A percentile compares a stretch with the other conserved stretches of the same genome.
phyloP scores from a whole-genome alignment of 2,329 filamentous ascomycete species.

The Sclerotinia subarctica region DNA sequence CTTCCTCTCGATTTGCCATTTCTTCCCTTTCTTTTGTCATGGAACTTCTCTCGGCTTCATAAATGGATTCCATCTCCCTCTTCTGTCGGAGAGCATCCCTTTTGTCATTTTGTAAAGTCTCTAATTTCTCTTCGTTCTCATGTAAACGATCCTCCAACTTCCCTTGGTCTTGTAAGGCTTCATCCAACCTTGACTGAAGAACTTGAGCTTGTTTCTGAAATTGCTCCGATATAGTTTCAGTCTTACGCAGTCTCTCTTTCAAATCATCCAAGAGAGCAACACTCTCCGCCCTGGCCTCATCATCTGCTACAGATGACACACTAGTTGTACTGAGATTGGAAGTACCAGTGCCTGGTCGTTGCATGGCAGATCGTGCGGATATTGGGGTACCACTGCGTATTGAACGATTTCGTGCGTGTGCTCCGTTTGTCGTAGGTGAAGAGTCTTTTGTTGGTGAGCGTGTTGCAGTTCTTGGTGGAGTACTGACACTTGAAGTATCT shows the following conservation, averaged over 20 bases:
- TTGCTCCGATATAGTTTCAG: conserved; percentile 74
- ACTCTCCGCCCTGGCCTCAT: conserved; percentile 76
- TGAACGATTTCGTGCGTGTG: conserved; percentile 59
- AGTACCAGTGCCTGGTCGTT: conserved; percentile 48
- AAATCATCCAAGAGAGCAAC: conserved; percentile 78
- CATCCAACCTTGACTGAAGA: conserved; percentile 80
- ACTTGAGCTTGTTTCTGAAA: conserved; percentile 82
- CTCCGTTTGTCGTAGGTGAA: conserved; percentile 32
- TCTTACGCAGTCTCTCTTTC: conserved; percentile 75
- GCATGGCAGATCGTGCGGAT: conserved; percentile 68
- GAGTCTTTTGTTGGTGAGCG: conserved; percentile 35
- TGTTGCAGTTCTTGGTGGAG: conserved; percentile 24
- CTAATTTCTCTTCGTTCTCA: conserved; percentile 80
- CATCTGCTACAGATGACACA: conserved; percentile 51
- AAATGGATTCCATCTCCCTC: conserved; percentile 87
- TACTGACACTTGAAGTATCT: conserved; percentile 29
- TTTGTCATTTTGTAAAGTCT: conserved; percentile 78
- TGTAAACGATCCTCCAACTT: conserved; percentile 85
- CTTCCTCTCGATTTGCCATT: conserved; percentile 77
- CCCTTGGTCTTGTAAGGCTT: conserved; percentile 76
- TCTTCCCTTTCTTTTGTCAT: conserved; percentile 92
- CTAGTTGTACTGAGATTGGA: conserved; percentile 37
- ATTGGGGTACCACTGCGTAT: conserved; percentile 63
- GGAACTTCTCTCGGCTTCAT: conserved; percentile 83
- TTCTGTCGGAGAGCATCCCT: conserved; percentile 78